Conservation (phyloP, 1,284 basidiomycete genomes). For the Boletus smithii region DNA sequence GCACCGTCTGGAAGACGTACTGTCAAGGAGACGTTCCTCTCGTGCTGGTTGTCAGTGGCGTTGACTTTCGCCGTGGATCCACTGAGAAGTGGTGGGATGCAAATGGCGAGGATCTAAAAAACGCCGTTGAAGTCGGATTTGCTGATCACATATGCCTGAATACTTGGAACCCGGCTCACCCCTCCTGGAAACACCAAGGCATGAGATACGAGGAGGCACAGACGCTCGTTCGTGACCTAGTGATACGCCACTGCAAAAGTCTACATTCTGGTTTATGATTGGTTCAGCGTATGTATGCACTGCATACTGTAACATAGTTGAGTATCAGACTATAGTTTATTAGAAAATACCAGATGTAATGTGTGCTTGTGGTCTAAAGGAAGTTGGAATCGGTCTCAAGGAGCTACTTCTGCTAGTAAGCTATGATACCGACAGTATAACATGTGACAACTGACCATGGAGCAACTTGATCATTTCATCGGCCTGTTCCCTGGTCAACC, state of each 20-base stretch:
- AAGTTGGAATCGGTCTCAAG: not conserved
- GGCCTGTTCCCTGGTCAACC: slow-evolving; percentile 19
- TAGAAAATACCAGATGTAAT: not conserved
- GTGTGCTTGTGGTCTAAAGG: not conserved
- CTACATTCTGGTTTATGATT: slow-evolving; percentile 11
- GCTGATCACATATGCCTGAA: slow-evolving; percentile 26
- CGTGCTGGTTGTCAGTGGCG: slow-evolving; percentile 23
- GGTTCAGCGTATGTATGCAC: not conserved
- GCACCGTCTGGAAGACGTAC: slow-evolving; percentile 19
- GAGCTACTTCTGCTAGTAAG: slow-evolving; percentile 10
- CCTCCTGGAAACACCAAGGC: slow-evolving; percentile 24
- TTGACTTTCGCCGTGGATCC: slow-evolving; percentile 24
- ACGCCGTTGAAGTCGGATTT: slow-evolving; percentile 15
- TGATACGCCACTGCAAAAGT: slow-evolving; percentile 17
- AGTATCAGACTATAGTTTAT: not conserved
- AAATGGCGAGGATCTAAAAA: slow-evolving; percentile 19
- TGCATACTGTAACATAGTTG: not conserved
- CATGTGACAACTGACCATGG: slow-evolving; percentile 5
- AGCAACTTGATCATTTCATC: slow-evolving; percentile 17
- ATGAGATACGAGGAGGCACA: slow-evolving; percentile 21
- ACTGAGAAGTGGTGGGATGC: slow-evolving; percentile 30
- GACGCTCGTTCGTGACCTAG: slow-evolving; percentile 15
- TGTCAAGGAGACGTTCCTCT: slow-evolving; percentile 21
- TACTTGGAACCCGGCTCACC: slow-evolving; percentile 15
- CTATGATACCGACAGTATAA: not conserved